A percentile compares a stretch with the other conserved stretches of the same genome.
phyloP scores from a whole-genome alignment of 805 yeast genomes.

The Candida nanaspora region DNA sequence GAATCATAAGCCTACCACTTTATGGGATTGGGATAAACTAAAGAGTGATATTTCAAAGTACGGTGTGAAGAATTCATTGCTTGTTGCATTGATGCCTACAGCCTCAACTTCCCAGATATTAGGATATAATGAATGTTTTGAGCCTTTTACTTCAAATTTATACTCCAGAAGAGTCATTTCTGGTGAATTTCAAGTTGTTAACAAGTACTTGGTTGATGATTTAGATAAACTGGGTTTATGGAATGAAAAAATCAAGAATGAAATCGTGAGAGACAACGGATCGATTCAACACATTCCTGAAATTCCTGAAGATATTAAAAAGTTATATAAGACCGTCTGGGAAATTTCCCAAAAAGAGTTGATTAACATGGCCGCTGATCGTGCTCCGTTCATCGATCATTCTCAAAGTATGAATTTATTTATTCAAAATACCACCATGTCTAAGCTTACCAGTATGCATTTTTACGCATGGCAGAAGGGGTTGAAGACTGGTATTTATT shows the following conservation, averaged over 20 bases:
- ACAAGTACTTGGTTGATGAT: slow-evolving; percentile 78
- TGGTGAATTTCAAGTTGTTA: slow-evolving; percentile 91
- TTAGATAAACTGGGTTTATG: slow-evolving; percentile 77
- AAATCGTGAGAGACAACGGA: slow-evolving; percentile 71
- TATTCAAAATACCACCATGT: slow-evolving; percentile 87
- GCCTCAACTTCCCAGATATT: slow-evolving; percentile 95
- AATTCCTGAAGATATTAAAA: slow-evolving; percentile 70
- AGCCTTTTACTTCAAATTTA: slow-evolving; percentile 90
- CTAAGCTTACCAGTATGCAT: slow-evolving; percentile 95
- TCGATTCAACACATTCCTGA: slow-evolving; percentile 71
- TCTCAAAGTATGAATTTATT: slow-evolving; percentile 90
- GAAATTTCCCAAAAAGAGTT: slow-evolving; percentile 82
- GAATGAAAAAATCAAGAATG: slow-evolving; percentile 72
- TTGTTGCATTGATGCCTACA: slow-evolving; percentile 96
- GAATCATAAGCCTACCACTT: slow-evolving; percentile 67
- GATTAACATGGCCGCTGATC: slow-evolving; percentile 80
- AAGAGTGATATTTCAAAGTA: slow-evolving; percentile 49
- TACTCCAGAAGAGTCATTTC: slow-evolving; percentile 86
- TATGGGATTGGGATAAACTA: slow-evolving; percentile 82
- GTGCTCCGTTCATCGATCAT: slow-evolving; percentile 76
- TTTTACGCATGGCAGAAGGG: slow-evolving; percentile 99
- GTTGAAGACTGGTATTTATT: slow-evolving; percentile 97
- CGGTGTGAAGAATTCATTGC: slow-evolving; percentile 81
- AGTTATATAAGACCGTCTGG: slow-evolving; percentile 92
- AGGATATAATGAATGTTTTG: slow-evolving; percentile 93